Conservation (phyloP, 2,329 filamentous ascomycete species). For the Davidsoniella neocaledoniae region DNA sequence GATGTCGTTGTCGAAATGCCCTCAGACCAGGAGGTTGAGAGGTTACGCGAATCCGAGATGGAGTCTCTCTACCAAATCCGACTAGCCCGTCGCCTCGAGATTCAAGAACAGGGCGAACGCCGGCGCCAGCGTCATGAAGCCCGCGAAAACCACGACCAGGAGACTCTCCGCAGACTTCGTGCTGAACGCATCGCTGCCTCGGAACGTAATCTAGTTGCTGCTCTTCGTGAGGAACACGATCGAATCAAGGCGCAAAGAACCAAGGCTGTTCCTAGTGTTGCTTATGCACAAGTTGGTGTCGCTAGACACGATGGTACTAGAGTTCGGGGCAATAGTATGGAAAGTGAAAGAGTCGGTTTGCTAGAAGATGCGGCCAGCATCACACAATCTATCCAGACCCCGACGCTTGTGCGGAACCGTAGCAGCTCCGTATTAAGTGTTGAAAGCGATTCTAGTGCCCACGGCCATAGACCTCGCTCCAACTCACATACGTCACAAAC, state of each 20-base stretch:
- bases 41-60: slow-evolving; percentile 76
- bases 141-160: slow-evolving; percentile 50
- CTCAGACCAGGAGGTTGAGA: slow-evolving; percentile 62
- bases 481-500: slow-evolving; percentile 17
- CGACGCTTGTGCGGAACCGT: slow-evolving; percentile 25
- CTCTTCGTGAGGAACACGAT: slow-evolving; percentile 37
- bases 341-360: slow-evolving; percentile 55
- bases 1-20: slow-evolving; percentile 81
- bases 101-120: slow-evolving; percentile 62
- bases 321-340: slow-evolving; percentile 53
- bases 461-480: slow-evolving; percentile 20
- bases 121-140: slow-evolving; percentile 55
- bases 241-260: slow-evolving; percentile 41
- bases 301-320: slow-evolving; percentile 63
- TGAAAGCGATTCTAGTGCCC: slow-evolving; percentile 24
- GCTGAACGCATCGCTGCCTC: slow-evolving; percentile 33
- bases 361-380: slow-evolving; percentile 57
- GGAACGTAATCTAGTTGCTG: slow-evolving; percentile 38
- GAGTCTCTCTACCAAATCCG: slow-evolving; percentile 82
- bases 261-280: slow-evolving; percentile 55
- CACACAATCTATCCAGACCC: slow-evolving; percentile 20
- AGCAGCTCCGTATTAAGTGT: slow-evolving; percentile 42
- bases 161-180: slow-evolving; percentile 50
- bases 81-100: slow-evolving; percentile 54
- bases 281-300: slow-evolving; percentile 60